Base-by-base conservation (phyloP, 306 rosid species). In the Prunus armeniaca region DNA sequence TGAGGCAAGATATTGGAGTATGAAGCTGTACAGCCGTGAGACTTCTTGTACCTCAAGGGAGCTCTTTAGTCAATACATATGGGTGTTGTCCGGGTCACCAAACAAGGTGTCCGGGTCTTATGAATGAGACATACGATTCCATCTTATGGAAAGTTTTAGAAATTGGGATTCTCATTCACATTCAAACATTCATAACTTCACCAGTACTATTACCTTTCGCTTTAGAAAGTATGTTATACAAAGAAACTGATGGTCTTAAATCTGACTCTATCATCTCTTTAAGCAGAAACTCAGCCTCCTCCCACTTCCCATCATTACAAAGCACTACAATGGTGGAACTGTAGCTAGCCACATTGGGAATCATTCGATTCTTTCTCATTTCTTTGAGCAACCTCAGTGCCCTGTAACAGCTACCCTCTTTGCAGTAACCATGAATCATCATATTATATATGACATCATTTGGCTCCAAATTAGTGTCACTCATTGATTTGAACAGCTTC, bases 381-480 rank as follows among this genome's bases (percentile, higher is more conserved):
- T 90, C 96, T 50, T 83, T 71, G 61, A 91, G 81, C 83, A 89
- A 68, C 87, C 84, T 88, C 67, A 89, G 82, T 47, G 96, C 96
- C 87, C 87, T 84, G 83, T 84, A 91, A 60, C 90, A 87, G 84
- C 80, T 93, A 51, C 86, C 92, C 81, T 91, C 93, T 71, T 78
- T 90, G 82, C 96, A 93, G 81, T 87, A 93, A 49, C 97, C 97
- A 80, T 82, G 86, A 68, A 93, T 82, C 84, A 91, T 38, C 0
- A 83, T 93, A 76, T 93, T 76, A 68, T 83, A 91, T 84, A 91
- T 84, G 60, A 89, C 91, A 80, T 82, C 86, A 25, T 81, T 91
- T 18, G 93, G 90, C 80, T 91, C 82, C 57, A 91, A 11, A 43
- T 78, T 71, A 80, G 32, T 63, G 79, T 84, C 91, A 14, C 72